A percentile compares a stretch with the other conserved stretches of the same genome.
These are phyloP conservation scores for Pseudogymnoascus sp. DNA, from an alignment of 2,329 filamentous ascomycete genomes.

Conservation along the genomic window DNA sequence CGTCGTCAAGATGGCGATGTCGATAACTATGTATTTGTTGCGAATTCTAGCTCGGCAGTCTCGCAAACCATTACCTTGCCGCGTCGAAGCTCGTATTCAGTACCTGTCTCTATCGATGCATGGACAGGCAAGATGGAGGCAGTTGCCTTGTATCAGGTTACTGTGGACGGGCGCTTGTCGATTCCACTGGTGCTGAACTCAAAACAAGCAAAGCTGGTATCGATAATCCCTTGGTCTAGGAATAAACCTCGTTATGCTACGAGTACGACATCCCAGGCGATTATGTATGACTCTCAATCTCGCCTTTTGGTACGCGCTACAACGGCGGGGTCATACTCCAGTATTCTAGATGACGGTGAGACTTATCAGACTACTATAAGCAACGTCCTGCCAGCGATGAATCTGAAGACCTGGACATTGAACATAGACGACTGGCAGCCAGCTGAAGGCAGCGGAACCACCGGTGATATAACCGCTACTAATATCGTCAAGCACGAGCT, in stretches of 20 bases:
- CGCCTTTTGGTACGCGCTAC: background rate
- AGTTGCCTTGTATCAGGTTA: slow-evolving; percentile 7
- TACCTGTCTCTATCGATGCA: slow-evolving; percentile 11
- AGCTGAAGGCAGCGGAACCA: background rate
- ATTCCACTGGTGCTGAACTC: slow-evolving; percentile 9
- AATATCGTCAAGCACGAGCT: slow-evolving; percentile 3
- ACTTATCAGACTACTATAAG: background rate
- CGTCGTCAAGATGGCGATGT: slow-evolving; percentile 16
- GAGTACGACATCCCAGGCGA: background rate
- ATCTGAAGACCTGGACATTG: background rate
- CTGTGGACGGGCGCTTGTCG: slow-evolving; percentile 5
- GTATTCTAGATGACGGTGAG: background rate
- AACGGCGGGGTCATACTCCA: background rate
- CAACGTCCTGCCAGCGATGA: background rate
- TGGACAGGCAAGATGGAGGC: slow-evolving; percentile 13
- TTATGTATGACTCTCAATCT: background rate
- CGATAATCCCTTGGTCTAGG: background rate
- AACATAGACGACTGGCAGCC: slow-evolving; percentile 13
- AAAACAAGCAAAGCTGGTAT: background rate
- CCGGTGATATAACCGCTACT: background rate
- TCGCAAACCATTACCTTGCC: slow-evolving; percentile 6
- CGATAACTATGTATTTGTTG: slow-evolving; percentile 13
- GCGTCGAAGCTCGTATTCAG: background rate
- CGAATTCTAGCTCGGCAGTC: slow-evolving; percentile 12
- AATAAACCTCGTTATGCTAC: background rate